Evolutionary conservation across 1,139 yeast genomes (phyloP), one percentile per base, ranked within the genome.

Genomic region (Pichia sp.): DNA sequence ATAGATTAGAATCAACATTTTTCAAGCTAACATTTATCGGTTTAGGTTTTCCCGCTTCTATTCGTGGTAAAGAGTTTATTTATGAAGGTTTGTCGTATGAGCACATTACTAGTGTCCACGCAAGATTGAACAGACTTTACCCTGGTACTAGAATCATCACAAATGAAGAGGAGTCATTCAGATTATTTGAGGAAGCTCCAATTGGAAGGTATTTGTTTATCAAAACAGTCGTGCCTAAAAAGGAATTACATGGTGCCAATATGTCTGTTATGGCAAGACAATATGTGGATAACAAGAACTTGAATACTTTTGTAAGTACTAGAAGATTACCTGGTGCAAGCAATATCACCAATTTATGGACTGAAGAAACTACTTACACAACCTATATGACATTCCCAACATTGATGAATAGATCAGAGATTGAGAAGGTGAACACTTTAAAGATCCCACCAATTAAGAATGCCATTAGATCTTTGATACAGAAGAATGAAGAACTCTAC

Each of bases 71-170:
- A 54, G 79, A 77, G 47, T 88, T 81, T 58, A 81, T 86, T 43
- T 84, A 81, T 58, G 95, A 86, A 63, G 95, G 95, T 12, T 68
- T 79, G 40, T 89, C 95, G 22, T 86, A 84, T 63, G 96, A 86
- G 58, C 93, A 84, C 59, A 79, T 86, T 43, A 80, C 88, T 5
- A 79, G 93, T 2, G 82, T 86, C 58, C 89, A 84, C 53, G 86
- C 81, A 54, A 70, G 95, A 52, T 66, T 86, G 49, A 71, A 80
- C 53, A 74, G 79, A 56, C 64, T 84, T 36, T 84, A 84, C 59
- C 94, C 93, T 21, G 95, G 95, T 39, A 86, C 95, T 1, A 73
- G 81, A 44, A 77, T 85, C 46, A 68, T 85, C 24, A 67, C 77
- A 36, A 77, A 74, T 48, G 89, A 82, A 55, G 67, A 68, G n/a